These are phyloP conservation scores for Barbarea vulgaris DNA, from an alignment of 345 rosid species.

Conservation along the genomic window DNA sequence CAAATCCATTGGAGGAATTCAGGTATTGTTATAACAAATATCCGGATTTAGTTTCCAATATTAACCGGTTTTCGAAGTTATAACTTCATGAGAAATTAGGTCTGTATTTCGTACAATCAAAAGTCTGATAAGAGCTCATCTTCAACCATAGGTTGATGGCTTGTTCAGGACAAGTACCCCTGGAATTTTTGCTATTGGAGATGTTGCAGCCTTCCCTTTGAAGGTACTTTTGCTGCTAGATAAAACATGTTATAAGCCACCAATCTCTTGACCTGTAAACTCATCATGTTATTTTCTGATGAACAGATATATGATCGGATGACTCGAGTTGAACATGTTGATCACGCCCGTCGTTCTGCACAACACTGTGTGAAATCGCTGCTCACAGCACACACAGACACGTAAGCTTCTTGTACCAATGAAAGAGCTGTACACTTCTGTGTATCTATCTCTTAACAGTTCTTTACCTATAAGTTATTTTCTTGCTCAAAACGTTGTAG, in stretches of 20 bases:
- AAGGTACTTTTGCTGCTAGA: conserved; percentile 56
- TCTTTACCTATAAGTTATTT: conserved; percentile 13
- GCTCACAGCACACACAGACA: conserved; percentile 69
- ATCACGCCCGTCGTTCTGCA: conserved; percentile 93
- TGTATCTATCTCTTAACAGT: conserved; percentile 18
- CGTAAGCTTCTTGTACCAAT: conserved; percentile 45
- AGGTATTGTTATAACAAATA: conserved; percentile 47
- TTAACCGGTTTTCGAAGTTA: background rate
- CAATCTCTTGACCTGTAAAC: conserved; percentile 17
- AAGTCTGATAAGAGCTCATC: conserved; percentile 24
- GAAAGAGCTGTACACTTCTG: background rate
- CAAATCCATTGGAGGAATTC: conserved; percentile 74
- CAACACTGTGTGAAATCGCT: conserved; percentile 81
- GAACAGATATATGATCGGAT: conserved; percentile 77
- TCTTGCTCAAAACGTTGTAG: conserved; percentile 47
- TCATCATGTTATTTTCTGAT: conserved; percentile 16
- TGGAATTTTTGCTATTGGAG: conserved; percentile 97
- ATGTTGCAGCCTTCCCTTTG: conserved; percentile 94
- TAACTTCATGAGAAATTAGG: background rate
- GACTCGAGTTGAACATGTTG: conserved; percentile 94
- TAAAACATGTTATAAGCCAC: conserved; percentile 1
- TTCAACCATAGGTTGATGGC: conserved; percentile 75
- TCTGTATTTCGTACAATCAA: background rate
- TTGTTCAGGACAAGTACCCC: conserved; percentile 75
- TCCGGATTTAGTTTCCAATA: background rate